phyloP scores from a whole-genome alignment of 2,329 filamentous ascomycete genomes.

The Pyrenophora tritici-repentis region DNA sequence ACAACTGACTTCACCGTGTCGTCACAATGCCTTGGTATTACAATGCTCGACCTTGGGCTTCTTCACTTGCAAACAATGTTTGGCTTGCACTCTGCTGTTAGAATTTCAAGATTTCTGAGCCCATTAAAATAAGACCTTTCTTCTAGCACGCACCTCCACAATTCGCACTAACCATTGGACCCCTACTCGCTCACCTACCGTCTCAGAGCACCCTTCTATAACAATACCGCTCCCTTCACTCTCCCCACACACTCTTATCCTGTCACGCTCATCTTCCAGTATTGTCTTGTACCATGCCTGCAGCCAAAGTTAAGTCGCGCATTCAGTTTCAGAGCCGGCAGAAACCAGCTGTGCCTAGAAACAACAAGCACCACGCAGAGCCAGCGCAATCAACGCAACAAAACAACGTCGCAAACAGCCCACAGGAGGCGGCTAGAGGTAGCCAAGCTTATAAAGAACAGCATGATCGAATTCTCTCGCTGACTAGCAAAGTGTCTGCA shows the following conservation, averaged over 20 bases:
- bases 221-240: background rate
- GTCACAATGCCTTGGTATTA: background rate
- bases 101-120: too few species aligned
- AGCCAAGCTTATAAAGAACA: background rate
- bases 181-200: background rate
- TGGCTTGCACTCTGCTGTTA: background rate
- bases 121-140: too few species aligned
- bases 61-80: background rate
- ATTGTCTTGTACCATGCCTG: background rate
- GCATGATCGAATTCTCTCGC: background rate
- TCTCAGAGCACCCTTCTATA: background rate
- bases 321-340: background rate
- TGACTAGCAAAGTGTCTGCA: constrained; percentile 3
- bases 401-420: background rate
- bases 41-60: background rate
- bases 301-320: constrained; percentile 4
- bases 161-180: background rate
- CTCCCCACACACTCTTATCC: background rate
- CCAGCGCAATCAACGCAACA: background rate
- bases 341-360: background rate
- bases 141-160: background rate
- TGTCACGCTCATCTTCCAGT: too few species aligned
- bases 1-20: background rate
- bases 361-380: background rate
- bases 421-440: background rate